A percentile compares a stretch with the other conserved stretches of the same genome.
These are phyloP conservation scores for Arctium lappa DNA, from an alignment of 129 eudicot species.

Conservation along the genomic window DNA sequence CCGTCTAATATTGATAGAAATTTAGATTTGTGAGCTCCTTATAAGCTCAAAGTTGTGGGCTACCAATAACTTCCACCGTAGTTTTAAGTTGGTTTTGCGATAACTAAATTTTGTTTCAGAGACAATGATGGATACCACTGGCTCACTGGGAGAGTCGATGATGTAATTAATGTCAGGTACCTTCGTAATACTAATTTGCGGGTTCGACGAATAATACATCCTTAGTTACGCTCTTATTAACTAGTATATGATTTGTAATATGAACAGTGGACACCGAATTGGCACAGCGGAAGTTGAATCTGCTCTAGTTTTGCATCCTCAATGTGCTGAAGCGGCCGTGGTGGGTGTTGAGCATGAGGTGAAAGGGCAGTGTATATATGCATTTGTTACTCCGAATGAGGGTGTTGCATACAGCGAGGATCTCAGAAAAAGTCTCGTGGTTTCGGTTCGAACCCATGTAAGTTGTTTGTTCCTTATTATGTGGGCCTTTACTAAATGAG, in stretches of 20 bases:
- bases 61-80: not conserved
- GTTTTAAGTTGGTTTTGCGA: not conserved
- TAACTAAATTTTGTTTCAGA: conserved; percentile 31
- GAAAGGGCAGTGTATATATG: conserved; percentile 96
- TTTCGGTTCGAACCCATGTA: conserved; percentile 81
- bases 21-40: no score
- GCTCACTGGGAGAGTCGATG: conserved; percentile 98
- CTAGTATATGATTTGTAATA: conserved; percentile 5
- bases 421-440: conserved; percentile 73
- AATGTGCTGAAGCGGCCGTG: conserved; percentile 98
- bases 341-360: conserved; percentile 99
- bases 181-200: not conserved
- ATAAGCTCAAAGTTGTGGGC: not conserved
- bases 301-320: conserved; percentile 89
- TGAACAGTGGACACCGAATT: conserved; percentile 88
- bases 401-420: conserved; percentile 93
- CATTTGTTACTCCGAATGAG: conserved; percentile 83
- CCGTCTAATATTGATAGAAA: no score
- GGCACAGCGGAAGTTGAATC: conserved; percentile 99
- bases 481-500: no score
- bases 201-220: not conserved
- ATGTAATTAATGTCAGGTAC: conserved; percentile 92
- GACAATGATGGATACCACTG: conserved; percentile 95
- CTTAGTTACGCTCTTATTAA: not conserved
- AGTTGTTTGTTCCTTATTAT: not conserved